Conservation (phyloP, 768 basidiomycete species). For the Rhodotorula graminis region DNA sequence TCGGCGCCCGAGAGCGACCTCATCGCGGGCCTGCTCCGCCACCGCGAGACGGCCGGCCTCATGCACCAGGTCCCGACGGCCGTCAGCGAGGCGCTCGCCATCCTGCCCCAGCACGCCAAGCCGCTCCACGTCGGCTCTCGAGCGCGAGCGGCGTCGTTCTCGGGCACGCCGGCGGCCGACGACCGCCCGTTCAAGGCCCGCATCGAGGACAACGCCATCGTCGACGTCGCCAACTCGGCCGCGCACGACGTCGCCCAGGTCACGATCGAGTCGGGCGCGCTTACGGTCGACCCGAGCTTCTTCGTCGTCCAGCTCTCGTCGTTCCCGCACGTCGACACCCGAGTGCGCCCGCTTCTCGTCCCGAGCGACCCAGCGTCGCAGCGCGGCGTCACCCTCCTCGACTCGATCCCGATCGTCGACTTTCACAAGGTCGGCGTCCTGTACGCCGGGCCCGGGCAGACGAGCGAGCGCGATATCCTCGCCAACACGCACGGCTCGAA, state of each 20-base stretch:
- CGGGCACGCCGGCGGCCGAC: background rate
- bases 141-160: slow-evolving; percentile 17
- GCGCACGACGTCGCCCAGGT: slow-evolving; percentile 22
- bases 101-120: background rate
- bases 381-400: slow-evolving; percentile 63
- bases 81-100: slow-evolving; percentile 22
- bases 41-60: slow-evolving; percentile 27
- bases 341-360: slow-evolving; percentile 52
- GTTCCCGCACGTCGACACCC: slow-evolving; percentile 54
- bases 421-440: slow-evolving; percentile 94
- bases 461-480: slow-evolving; percentile 75
- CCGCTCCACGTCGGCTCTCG: slow-evolving; percentile 13
- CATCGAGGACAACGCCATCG: slow-evolving; percentile 21
- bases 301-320: slow-evolving; percentile 79
- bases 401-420: slow-evolving; percentile 88
- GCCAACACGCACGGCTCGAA: slow-evolving; percentile 88
- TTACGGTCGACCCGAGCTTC: slow-evolving; percentile 40
- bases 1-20: slow-evolving; percentile 33
- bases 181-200: background rate
- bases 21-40: slow-evolving; percentile 34
- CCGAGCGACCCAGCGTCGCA: slow-evolving; percentile 57
- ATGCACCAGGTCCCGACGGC: slow-evolving; percentile 25
- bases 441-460: slow-evolving; percentile 91
- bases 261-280: slow-evolving; percentile 36
- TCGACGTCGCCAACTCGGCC: slow-evolving; percentile 26